These are phyloP conservation scores for Ochromonas danica DNA, from an alignment of 108 stramenopile species.

Conservation along the genomic window DNA sequence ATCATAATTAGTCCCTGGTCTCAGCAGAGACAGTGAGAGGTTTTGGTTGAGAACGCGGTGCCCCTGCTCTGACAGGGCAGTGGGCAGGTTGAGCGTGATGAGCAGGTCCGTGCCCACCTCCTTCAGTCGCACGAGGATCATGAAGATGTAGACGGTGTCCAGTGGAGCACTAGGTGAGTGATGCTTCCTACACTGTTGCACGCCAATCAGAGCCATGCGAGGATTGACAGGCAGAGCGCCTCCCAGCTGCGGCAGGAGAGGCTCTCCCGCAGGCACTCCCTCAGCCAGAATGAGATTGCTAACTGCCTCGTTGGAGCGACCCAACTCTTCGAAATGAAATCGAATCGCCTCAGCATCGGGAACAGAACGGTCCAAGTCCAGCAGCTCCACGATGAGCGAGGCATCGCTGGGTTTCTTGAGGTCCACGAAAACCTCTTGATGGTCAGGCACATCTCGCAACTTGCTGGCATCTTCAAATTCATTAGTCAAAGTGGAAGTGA, in stretches of 20 bases:
- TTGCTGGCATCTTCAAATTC: background rate
- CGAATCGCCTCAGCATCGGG: background rate
- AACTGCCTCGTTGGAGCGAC: background rate
- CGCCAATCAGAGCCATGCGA: background rate
- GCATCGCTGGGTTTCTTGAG: background rate
- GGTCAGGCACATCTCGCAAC: background rate
- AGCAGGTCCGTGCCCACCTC: background rate
- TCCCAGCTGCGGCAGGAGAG: background rate
- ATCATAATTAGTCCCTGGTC: too few relatives aligned
- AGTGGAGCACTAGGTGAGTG: background rate
- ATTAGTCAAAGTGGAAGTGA: background rate
- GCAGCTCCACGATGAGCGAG: background rate
- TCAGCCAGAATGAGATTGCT: background rate
- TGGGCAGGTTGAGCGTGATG: background rate
- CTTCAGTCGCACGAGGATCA: background rate
- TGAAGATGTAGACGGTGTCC: background rate
- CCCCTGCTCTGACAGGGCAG: too few relatives aligned
- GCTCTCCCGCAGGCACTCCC: background rate
- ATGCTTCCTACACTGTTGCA: background rate
- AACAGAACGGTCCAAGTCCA: background rate
- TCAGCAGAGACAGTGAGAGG: too few relatives aligned
- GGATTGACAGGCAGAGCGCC: background rate
- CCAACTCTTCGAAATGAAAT: background rate
- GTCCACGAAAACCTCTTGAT: constrained; percentile 5
- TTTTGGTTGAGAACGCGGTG: too few relatives aligned